Evolutionary conservation across 2,329 filamentous ascomycete species (phyloP).

Genomic region (Stagonosporopsis tanaceti): DNA sequence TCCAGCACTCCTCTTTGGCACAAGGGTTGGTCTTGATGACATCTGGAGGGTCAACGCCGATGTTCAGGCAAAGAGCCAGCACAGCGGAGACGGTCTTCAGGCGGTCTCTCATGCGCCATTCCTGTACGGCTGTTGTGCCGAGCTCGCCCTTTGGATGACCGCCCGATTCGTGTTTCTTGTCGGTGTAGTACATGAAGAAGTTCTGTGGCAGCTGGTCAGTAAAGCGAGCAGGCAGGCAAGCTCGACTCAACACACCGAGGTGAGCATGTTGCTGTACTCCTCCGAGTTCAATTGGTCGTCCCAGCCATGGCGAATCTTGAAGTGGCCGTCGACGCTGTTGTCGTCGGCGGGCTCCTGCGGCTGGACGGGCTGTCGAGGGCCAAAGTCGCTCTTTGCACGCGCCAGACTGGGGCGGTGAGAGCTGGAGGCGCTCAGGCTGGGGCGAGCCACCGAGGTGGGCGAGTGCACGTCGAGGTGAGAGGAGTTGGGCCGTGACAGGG

Average conservation of each 20-base stretch:
- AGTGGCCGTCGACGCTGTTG: constrained; percentile 59
- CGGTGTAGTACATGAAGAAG: constrained; percentile 99
- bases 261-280: constrained; percentile 84
- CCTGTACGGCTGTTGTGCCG: constrained; percentile 70
- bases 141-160: constrained; percentile 76
- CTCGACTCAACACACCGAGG: constrained; percentile 67
- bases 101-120: constrained; percentile 97
- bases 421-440: constrained; percentile 60
- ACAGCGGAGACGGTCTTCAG: constrained; percentile 97
- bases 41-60: constrained; percentile 96
- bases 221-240: background rate
- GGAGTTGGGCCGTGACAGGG: constrained; percentile 38
- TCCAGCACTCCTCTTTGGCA: constrained; percentile 95
- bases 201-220: constrained; percentile 64
- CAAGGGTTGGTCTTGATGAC: constrained; percentile 94
- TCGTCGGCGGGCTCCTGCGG: constrained; percentile 47
- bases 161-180: constrained; percentile 95
- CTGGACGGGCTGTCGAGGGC: constrained; percentile 52
- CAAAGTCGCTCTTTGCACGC: constrained; percentile 68
- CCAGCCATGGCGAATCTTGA: constrained; percentile 81
- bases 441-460: constrained; percentile 54
- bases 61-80: constrained; percentile 92
- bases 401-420: constrained; percentile 51
- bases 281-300: constrained; percentile 91
- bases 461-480: constrained; percentile 36